Evolutionary conservation across 331 rosid genomes (phyloP).

Genomic region (Cydonia oblonga): DNA sequence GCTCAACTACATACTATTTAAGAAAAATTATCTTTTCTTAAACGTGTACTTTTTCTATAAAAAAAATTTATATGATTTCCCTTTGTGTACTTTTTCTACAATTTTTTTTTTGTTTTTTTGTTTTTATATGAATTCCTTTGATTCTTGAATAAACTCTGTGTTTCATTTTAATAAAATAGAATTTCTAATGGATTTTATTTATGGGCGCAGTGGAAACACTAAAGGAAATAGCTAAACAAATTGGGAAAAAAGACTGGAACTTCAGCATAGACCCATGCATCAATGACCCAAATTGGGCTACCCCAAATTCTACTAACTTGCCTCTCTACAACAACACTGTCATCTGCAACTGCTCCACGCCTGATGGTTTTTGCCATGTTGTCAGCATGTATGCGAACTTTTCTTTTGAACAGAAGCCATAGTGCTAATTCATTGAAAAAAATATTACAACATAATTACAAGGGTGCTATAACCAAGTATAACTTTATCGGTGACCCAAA

Average conservation of each 20-base stretch:
- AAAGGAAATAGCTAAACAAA: constrained; percentile 3
- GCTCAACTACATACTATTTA: no score
- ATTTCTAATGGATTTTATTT: background rate
- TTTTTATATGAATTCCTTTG: background rate
- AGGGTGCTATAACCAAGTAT: no score
- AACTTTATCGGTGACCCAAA: no score
- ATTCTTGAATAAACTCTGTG: background rate
- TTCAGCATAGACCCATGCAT: constrained; percentile 15
- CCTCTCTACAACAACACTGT: constrained; percentile 8
- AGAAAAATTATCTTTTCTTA: no score
- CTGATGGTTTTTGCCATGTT: constrained; percentile 18
- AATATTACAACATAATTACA: no score
- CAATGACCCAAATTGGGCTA: constrained; percentile 12
- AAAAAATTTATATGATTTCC: no score
- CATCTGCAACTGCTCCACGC: constrained; percentile 15
- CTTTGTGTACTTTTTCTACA: no score
- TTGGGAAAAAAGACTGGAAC: constrained; percentile 20
- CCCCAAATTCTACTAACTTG: background rate
- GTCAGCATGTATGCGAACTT: background rate
- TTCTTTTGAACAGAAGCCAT: no score
- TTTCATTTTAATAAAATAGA: background rate
- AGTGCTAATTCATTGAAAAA: no score
- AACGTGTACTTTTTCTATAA: no score
- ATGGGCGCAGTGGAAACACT: constrained; percentile 18
- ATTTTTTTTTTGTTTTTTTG: no score